Conservation (phyloP, 2,329 filamentous ascomycete genomes). For the Aureobasidium leucospermi region DNA sequence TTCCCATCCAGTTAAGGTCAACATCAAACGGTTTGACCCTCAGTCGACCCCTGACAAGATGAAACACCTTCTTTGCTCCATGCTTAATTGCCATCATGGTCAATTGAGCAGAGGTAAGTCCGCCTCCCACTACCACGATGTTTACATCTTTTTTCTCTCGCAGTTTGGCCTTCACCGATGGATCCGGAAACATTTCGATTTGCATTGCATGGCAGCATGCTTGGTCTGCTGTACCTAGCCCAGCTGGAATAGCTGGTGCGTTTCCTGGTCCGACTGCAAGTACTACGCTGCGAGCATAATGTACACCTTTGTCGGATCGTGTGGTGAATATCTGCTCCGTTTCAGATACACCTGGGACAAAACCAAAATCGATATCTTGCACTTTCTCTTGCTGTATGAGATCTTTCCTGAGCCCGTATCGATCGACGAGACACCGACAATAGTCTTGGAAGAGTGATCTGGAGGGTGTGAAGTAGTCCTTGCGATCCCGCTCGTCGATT, state of each 20-base stretch:
- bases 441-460: conserved; percentile 35
- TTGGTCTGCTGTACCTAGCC: conserved; percentile 22
- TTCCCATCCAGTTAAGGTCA: conserved; percentile 70
- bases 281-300: conserved; percentile 57
- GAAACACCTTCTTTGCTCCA: conserved; percentile 61
- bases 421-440: conserved; percentile 32
- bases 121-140: conserved; percentile 65
- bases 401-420: conserved; percentile 40
- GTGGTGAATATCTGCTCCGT: conserved; percentile 57
- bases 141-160: conserved; percentile 46
- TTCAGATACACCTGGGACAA: conserved; percentile 32
- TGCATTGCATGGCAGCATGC: conserved; percentile 59
- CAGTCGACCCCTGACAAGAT: conserved; percentile 56
- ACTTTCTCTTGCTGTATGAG: conserved; percentile 56
- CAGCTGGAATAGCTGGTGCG: conserved; percentile 43
- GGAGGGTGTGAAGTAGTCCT: conserved; percentile 40
- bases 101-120: conserved; percentile 68
- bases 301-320: conserved; percentile 45
- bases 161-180: conserved; percentile 47
- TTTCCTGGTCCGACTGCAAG: conserved; percentile 65
- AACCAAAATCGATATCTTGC: conserved; percentile 53
- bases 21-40: conserved; percentile 73
- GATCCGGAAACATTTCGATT: conserved; percentile 51
- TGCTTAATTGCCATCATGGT: conserved; percentile 57
- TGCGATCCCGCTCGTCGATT: conserved; percentile 40